Evolutionary conservation across 306 rosid genomes (phyloP).

Genomic region (Cicer arietinum): DNA sequence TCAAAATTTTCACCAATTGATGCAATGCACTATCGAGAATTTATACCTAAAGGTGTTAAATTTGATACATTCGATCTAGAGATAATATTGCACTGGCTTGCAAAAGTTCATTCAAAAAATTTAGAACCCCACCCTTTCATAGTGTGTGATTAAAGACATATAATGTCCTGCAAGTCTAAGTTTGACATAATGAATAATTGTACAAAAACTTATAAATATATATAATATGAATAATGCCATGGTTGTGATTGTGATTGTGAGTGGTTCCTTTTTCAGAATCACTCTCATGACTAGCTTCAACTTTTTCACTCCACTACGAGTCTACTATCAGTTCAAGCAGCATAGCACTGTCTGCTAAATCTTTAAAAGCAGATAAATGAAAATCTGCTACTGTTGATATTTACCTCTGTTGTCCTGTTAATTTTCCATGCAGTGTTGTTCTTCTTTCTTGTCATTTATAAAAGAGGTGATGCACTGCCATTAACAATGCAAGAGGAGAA

Average conservation of each 20-base stretch:
- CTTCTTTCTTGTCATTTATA: too few relatives aligned
- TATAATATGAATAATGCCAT: not conserved
- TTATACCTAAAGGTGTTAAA: conserved; percentile 64
- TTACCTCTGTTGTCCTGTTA: too few relatives aligned
- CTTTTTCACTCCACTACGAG: conserved; percentile 59
- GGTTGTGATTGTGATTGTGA: conserved; percentile 6
- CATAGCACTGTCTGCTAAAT: conserved; percentile 47
- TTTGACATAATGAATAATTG: conserved; percentile 21
- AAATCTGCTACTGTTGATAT: too few relatives aligned
- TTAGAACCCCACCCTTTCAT: conserved; percentile 72
- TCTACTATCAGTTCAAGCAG: conserved; percentile 46
- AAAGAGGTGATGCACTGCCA: too few relatives aligned
- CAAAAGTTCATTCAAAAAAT: conserved; percentile 62
- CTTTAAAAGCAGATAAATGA: conserved; percentile 49
- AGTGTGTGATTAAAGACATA: conserved; percentile 24
- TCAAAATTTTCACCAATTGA: too few relatives aligned
- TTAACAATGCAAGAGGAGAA: too few relatives aligned
- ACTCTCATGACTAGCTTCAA: not conserved
- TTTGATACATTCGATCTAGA: conserved; percentile 90
- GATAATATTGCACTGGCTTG: conserved; percentile 75
- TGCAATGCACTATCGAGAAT: too few relatives aligned
- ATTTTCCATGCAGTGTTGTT: too few relatives aligned
- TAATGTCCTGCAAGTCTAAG: conserved; percentile 34
- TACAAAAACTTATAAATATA: not conserved
- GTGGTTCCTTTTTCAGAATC: too few relatives aligned